Evolutionary conservation across 1,284 basidiomycete genomes (phyloP).

Genomic region (Sanghuangporus sanghuang): DNA sequence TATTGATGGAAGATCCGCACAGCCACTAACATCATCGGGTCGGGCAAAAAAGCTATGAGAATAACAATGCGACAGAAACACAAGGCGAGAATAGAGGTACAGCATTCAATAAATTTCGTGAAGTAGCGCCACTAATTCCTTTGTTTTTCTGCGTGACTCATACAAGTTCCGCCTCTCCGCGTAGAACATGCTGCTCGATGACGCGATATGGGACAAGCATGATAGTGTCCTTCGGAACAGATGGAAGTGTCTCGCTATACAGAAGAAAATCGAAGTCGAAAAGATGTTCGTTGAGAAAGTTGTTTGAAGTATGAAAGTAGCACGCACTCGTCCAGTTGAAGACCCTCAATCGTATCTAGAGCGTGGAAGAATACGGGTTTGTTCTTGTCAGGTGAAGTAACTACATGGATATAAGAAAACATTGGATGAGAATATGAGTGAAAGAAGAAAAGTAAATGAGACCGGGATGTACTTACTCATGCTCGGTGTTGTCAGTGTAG

Average conservation of each 20-base stretch:
- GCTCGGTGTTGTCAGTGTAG: constrained; percentile 50
- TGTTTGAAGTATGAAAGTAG: background rate
- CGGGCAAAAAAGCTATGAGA: no score
- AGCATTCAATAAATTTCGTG: no score
- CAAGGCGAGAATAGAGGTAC: no score
- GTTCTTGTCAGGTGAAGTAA: constrained; percentile 68
- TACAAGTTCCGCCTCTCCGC: constrained; percentile 70
- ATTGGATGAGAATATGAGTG: background rate
- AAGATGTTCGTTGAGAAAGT: constrained; percentile 1
- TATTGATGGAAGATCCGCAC: no score
- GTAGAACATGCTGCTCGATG: constrained; percentile 61
- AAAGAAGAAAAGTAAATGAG: background rate
- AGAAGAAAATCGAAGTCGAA: constrained; percentile 1
- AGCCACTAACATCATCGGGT: no score
- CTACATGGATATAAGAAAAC: constrained; percentile 33
- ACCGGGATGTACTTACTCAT: constrained; percentile 57
- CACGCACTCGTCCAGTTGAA: constrained; percentile 69
- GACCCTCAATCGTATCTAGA: constrained; percentile 60
- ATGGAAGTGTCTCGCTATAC: constrained; percentile 52
- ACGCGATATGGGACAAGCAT: constrained; percentile 64
- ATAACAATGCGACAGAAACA: no score
- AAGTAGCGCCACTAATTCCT: background rate
- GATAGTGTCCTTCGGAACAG: constrained; percentile 67
- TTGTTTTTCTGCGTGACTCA: constrained; percentile 24
- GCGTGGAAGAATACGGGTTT: constrained; percentile 79